A percentile compares a stretch with the other conserved stretches of the same genome.
phyloP scores from a whole-genome alignment of 1,284 basidiomycete species.

The Leccinum griseonigrum region DNA sequence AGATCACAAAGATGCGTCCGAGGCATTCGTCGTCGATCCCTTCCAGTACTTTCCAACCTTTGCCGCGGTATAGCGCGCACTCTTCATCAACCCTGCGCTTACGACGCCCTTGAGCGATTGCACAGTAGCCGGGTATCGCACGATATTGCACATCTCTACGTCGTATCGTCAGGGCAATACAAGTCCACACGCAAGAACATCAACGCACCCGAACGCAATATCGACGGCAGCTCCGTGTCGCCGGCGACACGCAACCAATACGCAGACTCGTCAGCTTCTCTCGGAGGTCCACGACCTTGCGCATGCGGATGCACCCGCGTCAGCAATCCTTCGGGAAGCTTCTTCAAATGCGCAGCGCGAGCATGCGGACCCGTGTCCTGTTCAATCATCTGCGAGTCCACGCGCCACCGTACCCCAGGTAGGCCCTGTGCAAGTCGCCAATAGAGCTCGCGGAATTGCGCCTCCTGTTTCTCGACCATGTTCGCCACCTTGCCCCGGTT shows the following conservation, averaged over 20 bases:
- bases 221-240: constrained; percentile 54
- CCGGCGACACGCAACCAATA: constrained; percentile 76
- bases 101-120: constrained; percentile 87
- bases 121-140: constrained; percentile 78
- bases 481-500: constrained; percentile 94
- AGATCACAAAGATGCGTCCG: constrained; percentile 2
- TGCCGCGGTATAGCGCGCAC: constrained; percentile 67
- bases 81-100: constrained; percentile 81
- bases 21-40: constrained; percentile 30
- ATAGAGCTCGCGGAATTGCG: constrained; percentile 88
- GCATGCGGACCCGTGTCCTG: constrained; percentile 71
- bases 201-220: constrained; percentile 58
- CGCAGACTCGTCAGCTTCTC: constrained; percentile 60
- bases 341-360: constrained; percentile 69
- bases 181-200: background rate
- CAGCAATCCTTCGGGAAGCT: constrained; percentile 61
- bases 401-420: constrained; percentile 71
- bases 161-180: background rate
- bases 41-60: constrained; percentile 87
- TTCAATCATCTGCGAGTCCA: constrained; percentile 48
- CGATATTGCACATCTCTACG: constrained; percentile 74
- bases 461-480: constrained; percentile 81
- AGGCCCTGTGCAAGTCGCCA: constrained; percentile 74
- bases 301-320: constrained; percentile 43
- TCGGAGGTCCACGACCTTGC: constrained; percentile 29